These are phyloP conservation scores for Orbilia brochopaga DNA, from an alignment of 2,329 filamentous ascomycete species.

Conservation along the genomic window DNA sequence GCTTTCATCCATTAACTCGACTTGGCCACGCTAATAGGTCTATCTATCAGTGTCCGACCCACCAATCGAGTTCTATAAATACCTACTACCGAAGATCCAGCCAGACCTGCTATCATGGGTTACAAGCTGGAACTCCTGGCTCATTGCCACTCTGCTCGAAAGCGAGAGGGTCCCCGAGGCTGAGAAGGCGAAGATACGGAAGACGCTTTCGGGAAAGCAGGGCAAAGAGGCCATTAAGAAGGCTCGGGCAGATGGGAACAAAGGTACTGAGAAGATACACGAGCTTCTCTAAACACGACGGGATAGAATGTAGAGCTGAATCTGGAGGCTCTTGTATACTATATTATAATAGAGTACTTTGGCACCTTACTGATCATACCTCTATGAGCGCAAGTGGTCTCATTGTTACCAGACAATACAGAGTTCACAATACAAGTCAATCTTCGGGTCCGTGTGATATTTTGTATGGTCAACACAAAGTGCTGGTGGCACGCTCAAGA, in stretches of 20 bases:
- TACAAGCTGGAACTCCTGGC: constrained; percentile 82
- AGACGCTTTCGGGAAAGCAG: constrained; percentile 36
- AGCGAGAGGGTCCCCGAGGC: constrained; percentile 70
- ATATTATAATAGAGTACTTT: too few relatives aligned
- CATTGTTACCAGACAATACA: neutral
- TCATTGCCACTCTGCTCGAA: constrained; percentile 76
- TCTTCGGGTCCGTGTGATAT: constrained; percentile 14
- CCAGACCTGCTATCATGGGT: constrained; percentile 81
- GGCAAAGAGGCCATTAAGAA: constrained; percentile 68
- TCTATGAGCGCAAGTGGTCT: neutral
- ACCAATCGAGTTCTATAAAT: constrained; percentile 76
- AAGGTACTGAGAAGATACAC: constrained; percentile 40
- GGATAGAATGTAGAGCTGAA: constrained; percentile 8
- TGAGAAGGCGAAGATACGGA: constrained; percentile 62
- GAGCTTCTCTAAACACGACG: constrained; percentile 24
- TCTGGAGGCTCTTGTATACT: neutral
- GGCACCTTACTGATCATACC: too few relatives aligned
- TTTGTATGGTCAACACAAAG: constrained; percentile 22
- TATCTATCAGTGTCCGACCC: constrained; percentile 72
- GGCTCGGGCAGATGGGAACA: constrained; percentile 63
- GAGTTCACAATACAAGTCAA: neutral
- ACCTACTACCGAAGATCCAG: constrained; percentile 82
- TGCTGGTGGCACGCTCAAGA: neutral
- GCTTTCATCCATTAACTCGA: neutral
- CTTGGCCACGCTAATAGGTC: neutral